Evolutionary conservation across 2,329 filamentous ascomycete species (phyloP).

Genomic region (Colletotrichum theobromicola): DNA sequence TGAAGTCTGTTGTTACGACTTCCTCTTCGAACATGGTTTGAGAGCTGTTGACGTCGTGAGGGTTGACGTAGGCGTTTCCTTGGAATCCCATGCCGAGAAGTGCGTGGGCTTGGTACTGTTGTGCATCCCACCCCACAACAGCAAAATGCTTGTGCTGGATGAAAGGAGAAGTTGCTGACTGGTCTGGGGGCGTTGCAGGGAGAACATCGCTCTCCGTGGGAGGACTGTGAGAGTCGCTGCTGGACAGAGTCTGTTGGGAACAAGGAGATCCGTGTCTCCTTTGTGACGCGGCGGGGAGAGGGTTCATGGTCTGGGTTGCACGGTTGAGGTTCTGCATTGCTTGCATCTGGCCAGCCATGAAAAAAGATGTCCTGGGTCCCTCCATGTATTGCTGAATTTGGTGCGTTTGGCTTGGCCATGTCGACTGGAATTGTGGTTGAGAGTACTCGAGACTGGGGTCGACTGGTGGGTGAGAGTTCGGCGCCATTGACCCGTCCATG

Average conservation of each 20-base stretch:
- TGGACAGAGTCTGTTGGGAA: slow-evolving; percentile 41
- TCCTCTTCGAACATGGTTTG: slow-evolving; percentile 14
- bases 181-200: slow-evolving; percentile 43
- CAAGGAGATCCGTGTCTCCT: slow-evolving; percentile 38
- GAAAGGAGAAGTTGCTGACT: slow-evolving; percentile 34
- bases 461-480: background rate
- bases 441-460: slow-evolving; percentile 10
- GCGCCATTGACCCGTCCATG: background rate
- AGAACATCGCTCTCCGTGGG: slow-evolving; percentile 43
- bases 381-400: slow-evolving; percentile 17
- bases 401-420: slow-evolving; percentile 3
- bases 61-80: slow-evolving; percentile 13
- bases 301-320: slow-evolving; percentile 10
- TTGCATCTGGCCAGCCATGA: slow-evolving; percentile 7
- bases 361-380: slow-evolving; percentile 18
- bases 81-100: slow-evolving; percentile 2
- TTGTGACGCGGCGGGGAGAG: slow-evolving; percentile 29
- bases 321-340: background rate
- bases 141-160: slow-evolving; percentile 20
- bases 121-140: background rate
- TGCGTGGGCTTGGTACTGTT: background rate
- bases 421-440: background rate
- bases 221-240: slow-evolving; percentile 42
- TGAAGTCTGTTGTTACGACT: background rate
- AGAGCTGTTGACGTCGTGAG: slow-evolving; percentile 17